These are phyloP conservation scores for Nematodospora valgi DNA, from an alignment of 805 yeast genomes.

Conservation along the genomic window DNA sequence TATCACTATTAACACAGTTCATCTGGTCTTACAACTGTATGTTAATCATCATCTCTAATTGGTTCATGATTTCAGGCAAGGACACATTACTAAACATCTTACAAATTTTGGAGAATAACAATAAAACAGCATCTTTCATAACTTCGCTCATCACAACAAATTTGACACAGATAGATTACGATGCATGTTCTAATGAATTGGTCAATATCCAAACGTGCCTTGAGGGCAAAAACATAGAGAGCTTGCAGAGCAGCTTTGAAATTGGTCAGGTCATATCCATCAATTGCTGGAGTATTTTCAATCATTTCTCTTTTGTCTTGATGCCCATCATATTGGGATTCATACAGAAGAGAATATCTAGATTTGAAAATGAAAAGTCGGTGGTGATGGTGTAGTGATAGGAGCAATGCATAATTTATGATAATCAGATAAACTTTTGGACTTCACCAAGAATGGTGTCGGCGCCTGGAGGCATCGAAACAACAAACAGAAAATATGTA, in stretches of 20 bases:
- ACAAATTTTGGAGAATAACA: not conserved
- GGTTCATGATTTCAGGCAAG: slow-evolving; percentile 14
- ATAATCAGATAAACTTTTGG: no score
- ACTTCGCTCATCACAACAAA: not conserved
- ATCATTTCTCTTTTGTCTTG: not conserved
- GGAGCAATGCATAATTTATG: no score
- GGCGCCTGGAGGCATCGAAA: no score
- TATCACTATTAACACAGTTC: slow-evolving; percentile 15
- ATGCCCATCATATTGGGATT: not conserved
- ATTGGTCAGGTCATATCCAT: not conserved
- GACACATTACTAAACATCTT: slow-evolving; percentile 21
- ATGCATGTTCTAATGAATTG: not conserved
- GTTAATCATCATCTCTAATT: slow-evolving; percentile 12
- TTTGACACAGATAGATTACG: not conserved
- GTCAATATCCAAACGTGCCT: not conserved
- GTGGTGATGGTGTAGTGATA: no score
- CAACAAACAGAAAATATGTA: no score
- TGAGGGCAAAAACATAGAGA: not conserved
- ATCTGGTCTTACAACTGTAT: slow-evolving; percentile 21
- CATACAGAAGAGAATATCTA: not conserved
- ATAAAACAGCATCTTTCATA: not conserved
- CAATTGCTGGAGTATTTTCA: not conserved
- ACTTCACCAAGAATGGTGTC: no score
- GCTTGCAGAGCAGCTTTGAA: not conserved
- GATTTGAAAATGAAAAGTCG: not conserved